phyloP scores from a whole-genome alignment of 352 stramenopile genomes.

The Globisporangium solare region DNA sequence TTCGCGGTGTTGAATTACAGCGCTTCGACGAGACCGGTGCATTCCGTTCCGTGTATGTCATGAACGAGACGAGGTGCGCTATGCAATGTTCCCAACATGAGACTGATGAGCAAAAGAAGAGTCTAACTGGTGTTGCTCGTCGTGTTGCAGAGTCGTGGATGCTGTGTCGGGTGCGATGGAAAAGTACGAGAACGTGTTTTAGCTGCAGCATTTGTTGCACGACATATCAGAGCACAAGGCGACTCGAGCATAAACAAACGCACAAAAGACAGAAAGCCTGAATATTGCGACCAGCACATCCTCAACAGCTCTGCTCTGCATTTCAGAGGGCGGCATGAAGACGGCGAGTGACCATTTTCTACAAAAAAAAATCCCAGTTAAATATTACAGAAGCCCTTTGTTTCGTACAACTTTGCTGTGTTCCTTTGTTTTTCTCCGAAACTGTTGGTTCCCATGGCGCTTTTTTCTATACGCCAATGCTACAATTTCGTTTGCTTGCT shows the following conservation, averaged over 20 bases:
- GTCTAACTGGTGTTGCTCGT: no score
- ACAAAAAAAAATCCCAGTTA: not conserved
- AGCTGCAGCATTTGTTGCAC: conserved; percentile 5
- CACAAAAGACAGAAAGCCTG: not conserved
- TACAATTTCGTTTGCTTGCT: no score
- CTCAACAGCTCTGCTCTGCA: not conserved
- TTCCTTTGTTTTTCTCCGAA: no score
- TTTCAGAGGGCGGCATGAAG: not conserved
- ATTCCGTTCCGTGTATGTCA: conserved; percentile 86
- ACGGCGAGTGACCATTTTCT: not conserved
- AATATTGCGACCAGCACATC: not conserved
- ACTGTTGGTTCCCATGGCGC: no score
- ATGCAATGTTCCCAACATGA: not conserved
- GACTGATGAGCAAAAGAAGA: not conserved
- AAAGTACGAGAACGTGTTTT: conserved; percentile 85
- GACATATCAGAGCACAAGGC: not conserved
- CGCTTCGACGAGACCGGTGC: conserved; percentile 82
- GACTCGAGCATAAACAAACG: not conserved
- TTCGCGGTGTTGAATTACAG: conserved; percentile 11
- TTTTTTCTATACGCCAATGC: no score
- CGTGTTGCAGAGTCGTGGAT: conserved; percentile 60
- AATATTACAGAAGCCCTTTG: not conserved
- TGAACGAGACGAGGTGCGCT: conserved; percentile 75
- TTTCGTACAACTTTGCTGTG: not conserved
- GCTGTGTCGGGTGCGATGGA: conserved; percentile 85